A percentile compares a stretch with the other conserved stretches of the same genome.
These are phyloP conservation scores for Oldenlandia corymbosa DNA, from an alignment of 257 asterid species.

Conservation along the genomic window DNA sequence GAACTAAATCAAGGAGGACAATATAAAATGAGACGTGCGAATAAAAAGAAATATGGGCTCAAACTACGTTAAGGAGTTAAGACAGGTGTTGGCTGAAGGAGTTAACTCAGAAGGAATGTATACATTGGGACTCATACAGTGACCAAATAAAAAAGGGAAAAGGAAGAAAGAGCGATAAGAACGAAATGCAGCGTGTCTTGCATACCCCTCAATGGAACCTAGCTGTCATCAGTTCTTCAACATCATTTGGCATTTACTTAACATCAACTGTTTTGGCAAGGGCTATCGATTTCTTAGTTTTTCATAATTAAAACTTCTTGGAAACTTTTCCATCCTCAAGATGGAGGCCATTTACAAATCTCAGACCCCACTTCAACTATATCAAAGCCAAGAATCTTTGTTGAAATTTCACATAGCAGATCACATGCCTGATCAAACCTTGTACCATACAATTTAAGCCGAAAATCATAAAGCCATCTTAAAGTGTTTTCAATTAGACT, in stretches of 20 bases:
- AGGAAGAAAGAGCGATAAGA: not conserved
- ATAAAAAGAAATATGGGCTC: not conserved
- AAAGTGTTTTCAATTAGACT: too few relatives aligned
- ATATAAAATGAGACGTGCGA: not conserved
- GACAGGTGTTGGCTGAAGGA: too few relatives aligned
- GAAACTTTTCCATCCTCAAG: not conserved
- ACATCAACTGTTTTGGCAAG: not conserved
- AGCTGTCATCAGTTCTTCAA: not conserved
- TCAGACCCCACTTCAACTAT: not conserved
- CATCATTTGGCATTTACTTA: not conserved
- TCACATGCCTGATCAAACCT: not conserved
- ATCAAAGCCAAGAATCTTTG: not conserved
- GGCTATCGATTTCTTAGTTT: not conserved
- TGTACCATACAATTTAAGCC: not conserved
- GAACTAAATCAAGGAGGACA: not conserved
- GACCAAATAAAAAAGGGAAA: too few relatives aligned
- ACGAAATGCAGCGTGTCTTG: not conserved
- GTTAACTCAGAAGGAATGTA: not conserved
- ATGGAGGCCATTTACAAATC: not conserved
- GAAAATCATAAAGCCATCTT: not conserved
- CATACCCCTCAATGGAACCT: too few relatives aligned
- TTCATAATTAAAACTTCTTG: not conserved
- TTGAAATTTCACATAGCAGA: not conserved
- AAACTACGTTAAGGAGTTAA: not conserved
- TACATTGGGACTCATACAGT: not conserved